Percentiles rank a stretch among this genome's conserved stretches.
These are phyloP conservation scores for Naegleria fowleri DNA, from an alignment of 208 protist genomes.

Conservation along the genomic window DNA sequence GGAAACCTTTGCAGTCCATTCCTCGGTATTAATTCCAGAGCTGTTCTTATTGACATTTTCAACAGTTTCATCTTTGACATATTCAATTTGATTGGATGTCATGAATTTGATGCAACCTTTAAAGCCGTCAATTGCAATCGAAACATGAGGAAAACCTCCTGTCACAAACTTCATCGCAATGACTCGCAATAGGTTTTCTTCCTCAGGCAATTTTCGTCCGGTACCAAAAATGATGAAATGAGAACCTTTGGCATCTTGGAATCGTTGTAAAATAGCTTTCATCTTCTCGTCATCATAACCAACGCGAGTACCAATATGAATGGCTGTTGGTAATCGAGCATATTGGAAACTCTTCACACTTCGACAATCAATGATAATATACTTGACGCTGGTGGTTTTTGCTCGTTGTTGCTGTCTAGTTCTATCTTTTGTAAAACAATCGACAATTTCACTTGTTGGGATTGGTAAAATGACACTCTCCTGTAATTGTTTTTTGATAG, in stretches of 20 bases:
- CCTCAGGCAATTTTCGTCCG: conserved; percentile 62
- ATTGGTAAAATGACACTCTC: conserved; percentile 56
- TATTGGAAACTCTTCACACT: conserved; percentile 65
- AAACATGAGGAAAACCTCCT: background rate
- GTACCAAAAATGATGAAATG: conserved; percentile 70
- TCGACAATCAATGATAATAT: conserved; percentile 76
- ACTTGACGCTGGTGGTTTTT: conserved; percentile 38
- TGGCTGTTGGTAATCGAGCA: conserved; percentile 63
- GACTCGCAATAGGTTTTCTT: conserved; percentile 73
- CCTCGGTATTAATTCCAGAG: background rate
- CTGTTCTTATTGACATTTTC: background rate
- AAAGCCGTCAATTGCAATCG: background rate
- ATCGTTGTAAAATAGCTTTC: conserved; percentile 21
- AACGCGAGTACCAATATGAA: conserved; percentile 53
- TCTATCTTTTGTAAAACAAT: conserved; percentile 49
- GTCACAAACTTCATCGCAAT: conserved; percentile 64
- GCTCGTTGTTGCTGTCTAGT: background rate
- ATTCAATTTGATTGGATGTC: background rate
- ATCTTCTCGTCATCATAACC: conserved; percentile 37
- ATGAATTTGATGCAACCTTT: conserved; percentile 4
- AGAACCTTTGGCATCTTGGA: conserved; percentile 47
- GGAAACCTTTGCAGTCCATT: background rate
- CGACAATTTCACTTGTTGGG: conserved; percentile 60
- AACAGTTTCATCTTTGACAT: background rate
- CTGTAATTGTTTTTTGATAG: conserved; percentile 56